Evolutionary conservation across 306 rosid species (phyloP).

Genomic region (Rosa persica): DNA sequence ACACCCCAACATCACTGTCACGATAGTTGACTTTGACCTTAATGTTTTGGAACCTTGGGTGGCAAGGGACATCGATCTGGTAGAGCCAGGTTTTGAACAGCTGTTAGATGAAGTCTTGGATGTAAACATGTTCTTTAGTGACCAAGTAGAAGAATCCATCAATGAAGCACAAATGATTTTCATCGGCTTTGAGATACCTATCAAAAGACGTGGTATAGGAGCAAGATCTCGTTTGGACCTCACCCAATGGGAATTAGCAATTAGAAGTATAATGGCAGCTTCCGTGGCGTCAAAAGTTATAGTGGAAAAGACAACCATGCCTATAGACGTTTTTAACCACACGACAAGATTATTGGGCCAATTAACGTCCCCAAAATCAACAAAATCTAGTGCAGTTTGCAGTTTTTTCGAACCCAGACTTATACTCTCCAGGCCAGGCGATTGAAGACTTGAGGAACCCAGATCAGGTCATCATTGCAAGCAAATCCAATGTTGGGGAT

Average conservation of each 20-base stretch:
- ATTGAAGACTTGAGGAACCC: background rate
- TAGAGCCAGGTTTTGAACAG: no score
- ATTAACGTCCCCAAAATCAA: background rate
- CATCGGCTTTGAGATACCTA: background rate
- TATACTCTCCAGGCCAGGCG: background rate
- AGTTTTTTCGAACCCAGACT: background rate
- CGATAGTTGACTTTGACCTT: background rate
- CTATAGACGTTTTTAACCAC: no score
- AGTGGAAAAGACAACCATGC: background rate
- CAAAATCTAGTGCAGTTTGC: background rate
- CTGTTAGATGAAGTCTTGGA: no score
- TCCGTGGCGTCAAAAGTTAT: background rate
- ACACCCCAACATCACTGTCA: background rate
- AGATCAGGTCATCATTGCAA: background rate
- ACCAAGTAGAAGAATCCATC: background rate
- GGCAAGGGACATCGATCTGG: no score
- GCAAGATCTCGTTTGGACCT: no score
- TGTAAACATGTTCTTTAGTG: no score
- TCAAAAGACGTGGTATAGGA: no score
- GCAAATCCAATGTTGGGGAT: background rate
- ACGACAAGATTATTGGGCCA: background rate
- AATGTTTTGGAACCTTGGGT: no score
- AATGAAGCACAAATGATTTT: background rate
- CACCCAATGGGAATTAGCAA: no score
- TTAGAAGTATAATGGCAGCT: background rate